Base-by-base conservation (phyloP, 1,139 yeast genomes). In the Saccharomyces hybrid region DNA sequence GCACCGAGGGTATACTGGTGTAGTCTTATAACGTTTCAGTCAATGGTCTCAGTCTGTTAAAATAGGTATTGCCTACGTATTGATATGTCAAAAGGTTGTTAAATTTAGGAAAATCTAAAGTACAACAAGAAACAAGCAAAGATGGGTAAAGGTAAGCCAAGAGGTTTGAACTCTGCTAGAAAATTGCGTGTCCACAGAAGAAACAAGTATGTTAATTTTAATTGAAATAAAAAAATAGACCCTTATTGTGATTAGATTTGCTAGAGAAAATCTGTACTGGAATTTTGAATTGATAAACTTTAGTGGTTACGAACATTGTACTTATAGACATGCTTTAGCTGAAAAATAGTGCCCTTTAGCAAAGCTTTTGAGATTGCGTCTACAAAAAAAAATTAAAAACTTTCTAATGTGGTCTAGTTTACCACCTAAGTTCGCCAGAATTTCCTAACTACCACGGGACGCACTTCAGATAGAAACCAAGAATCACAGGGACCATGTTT, bases 121-220 rank as follows among this genome's bases (percentile, higher is more conserved):
- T 50, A 53, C 55, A 61, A 55, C 55, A 59, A 58, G 54, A 56
- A 53, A 62, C 56, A 64, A 59, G 56, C 64, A 61, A 71, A 69
- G 59, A 72, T 72, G 75, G 74, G 74, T 70, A 71, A 71, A 66
- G 74, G 75, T 69, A 72, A 72, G 70, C 74, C 74, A 70, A 71
- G 74, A 71, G 74, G 99, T 79, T 85, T 95, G 80, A 93, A 93
- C 90, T 87, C 99, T 77, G 99, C 99, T 77, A 90, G 99, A 88
- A 93, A 95, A 86, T 87, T 95, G 81, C 91, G 99, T 86, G 91
- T 86, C 79, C 95, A 88, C 90, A 93, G 99, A 82, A 95, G 99
- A 82, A 91, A 91, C 86, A 93, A 93, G 79, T 75, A 74, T 73
- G 78, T 76, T 64, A 52, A 47, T 41, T 24, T 24, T 28, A 29